phyloP scores from a whole-genome alignment of 176 grass and related monocot species.

The Oryza australiensis region DNA sequence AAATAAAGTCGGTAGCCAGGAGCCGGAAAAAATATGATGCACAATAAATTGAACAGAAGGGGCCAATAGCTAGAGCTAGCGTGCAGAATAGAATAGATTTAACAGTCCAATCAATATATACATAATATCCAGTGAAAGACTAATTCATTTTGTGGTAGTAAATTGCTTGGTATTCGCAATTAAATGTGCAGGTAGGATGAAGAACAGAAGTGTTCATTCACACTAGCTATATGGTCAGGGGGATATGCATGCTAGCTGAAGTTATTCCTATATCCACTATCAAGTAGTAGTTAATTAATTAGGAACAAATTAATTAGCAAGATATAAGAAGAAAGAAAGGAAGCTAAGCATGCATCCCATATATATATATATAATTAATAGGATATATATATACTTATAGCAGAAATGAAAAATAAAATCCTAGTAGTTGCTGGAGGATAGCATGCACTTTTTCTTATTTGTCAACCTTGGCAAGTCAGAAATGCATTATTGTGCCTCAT shows the following conservation, averaged over 20 bases:
- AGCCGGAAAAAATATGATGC: no score
- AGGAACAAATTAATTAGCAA: neutral
- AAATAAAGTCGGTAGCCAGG: neutral
- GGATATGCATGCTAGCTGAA: no score
- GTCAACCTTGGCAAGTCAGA: constrained; percentile 46
- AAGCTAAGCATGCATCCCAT: neutral
- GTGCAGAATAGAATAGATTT: neutral
- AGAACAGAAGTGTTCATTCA: no score
- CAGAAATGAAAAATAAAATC: neutral
- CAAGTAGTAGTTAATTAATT: no score
- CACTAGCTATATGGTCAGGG: no score
- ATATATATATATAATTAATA: neutral
- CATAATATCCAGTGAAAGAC: neutral
- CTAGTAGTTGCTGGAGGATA: neutral
- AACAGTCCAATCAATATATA: neutral
- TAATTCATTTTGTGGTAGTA: neutral
- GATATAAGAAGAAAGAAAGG: neutral
- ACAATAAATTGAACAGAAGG: no score
- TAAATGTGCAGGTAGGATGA: no score
- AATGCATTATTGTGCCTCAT: constrained; percentile 37
- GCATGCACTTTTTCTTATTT: neutral
- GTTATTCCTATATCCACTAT: no score
- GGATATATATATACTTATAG: neutral
- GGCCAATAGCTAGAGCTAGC: no score
- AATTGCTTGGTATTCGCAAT: no score